Evolutionary conservation across 306 rosid genomes (phyloP), one percentile per base, ranked within the genome.

Genomic region (Adenanthera pavonina): DNA sequence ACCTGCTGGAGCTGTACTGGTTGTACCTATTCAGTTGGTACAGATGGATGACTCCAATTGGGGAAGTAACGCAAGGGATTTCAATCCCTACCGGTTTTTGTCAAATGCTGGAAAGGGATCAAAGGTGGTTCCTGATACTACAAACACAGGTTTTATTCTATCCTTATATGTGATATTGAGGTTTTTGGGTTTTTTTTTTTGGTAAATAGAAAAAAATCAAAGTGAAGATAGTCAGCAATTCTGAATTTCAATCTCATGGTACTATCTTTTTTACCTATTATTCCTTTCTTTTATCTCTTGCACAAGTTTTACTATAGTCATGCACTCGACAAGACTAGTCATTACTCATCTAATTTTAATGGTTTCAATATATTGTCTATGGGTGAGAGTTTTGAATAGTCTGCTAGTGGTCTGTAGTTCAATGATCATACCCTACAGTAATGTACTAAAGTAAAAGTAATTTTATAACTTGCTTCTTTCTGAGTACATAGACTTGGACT

Each of bases 61-160:
- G 97, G 98, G 98, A 62, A 86, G 86, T 61, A 87, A 83, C 83
- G 95, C 94, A 57, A 47, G 83, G 76, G 89, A 84, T 59, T 94
- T 94, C 75, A 92, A 86, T 83, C 98, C 98, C 14, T 88, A 84
- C 78, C 91, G 97, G 3, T 92, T 94, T 86, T 76, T 94, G 61
- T 89, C 91, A 19, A 78, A 69, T 67, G 75, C 78, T 72, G 60
- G 84, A 54, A 77, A 85, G 61, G 84, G 70, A 84, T 77, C 90
- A 75, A 84, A 87, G 88, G 75, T 65, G 69, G 68, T 43, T 36
- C 82, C 36, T 56, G 78, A 33, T 68, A 36, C 78, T 30, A 72
- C 91, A 57, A 40, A 53, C 60, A 60, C 87, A 84, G 77, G 88
- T 85, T 78, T 73, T 25, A 54, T 49, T 78, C 78, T 78, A 48